Conservation (phyloP, 345 rosid species). For the Ricinus communis region DNA sequence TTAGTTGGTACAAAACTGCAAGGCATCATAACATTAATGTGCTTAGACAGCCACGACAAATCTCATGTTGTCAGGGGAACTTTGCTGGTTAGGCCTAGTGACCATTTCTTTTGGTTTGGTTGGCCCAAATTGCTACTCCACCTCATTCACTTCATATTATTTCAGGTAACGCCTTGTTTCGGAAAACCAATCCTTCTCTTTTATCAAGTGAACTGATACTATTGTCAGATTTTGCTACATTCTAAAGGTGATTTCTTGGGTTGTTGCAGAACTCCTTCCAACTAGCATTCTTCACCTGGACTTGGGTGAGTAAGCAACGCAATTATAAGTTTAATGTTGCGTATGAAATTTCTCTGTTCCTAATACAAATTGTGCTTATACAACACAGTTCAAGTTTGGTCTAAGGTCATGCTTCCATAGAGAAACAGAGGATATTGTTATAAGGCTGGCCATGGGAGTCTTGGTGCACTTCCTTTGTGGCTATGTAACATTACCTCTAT, state of each 20-base stretch:
- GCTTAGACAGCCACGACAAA: constrained; percentile 48
- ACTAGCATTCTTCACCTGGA: constrained; percentile 86
- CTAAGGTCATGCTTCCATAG: constrained; percentile 57
- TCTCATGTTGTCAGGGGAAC: constrained; percentile 56
- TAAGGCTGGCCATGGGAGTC: constrained; percentile 48
- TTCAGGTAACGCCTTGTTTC: constrained; percentile 41
- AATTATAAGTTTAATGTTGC: not conserved
- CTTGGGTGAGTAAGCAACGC: constrained; percentile 54
- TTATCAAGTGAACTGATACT: not conserved
- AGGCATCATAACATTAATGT: constrained; percentile 55
- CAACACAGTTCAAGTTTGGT: constrained; percentile 53
- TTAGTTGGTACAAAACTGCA: constrained; percentile 59
- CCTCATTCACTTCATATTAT: constrained; percentile 53
- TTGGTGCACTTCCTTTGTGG: constrained; percentile 52
- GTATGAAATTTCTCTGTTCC: not conserved
- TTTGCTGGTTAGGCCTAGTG: constrained; percentile 61
- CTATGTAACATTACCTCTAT: constrained; percentile 62
- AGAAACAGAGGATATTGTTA: constrained; percentile 39
- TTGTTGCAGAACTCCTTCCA: constrained; percentile 82
- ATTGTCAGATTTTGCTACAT: too few species aligned
- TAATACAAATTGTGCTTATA: not conserved
- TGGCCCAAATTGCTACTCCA: constrained; percentile 53
- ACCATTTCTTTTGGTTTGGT: constrained; percentile 59
- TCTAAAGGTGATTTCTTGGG: not conserved
- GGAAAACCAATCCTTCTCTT: not conserved